phyloP scores from a whole-genome alignment of 73 alveolate species.

The Paramecium tetraurelia region DNA sequence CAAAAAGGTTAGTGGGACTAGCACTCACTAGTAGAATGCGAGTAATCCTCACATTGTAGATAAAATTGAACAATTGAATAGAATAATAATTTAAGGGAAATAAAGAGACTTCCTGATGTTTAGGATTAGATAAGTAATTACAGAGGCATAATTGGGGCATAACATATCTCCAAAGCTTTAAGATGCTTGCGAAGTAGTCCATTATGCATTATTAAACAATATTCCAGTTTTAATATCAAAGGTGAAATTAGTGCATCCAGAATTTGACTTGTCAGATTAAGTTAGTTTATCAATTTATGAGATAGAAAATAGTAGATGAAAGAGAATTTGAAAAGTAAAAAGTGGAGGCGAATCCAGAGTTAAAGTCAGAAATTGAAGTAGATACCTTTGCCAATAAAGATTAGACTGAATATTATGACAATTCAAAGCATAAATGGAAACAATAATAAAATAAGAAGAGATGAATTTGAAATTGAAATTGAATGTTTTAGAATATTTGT shows the following conservation, averaged over 20 bases:
- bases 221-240: background rate
- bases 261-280: background rate
- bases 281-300: background rate
- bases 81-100: background rate
- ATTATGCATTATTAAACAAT: background rate
- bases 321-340: background rate
- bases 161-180: background rate
- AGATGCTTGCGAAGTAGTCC: constrained; percentile 20
- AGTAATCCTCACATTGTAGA: background rate
- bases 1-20: background rate
- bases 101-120: background rate
- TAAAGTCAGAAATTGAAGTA: background rate
- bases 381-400: background rate
- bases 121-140: background rate
- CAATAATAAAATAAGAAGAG: background rate
- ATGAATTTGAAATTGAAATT: background rate
- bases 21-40: background rate
- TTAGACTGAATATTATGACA: background rate
- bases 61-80: background rate
- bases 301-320: background rate
- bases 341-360: background rate
- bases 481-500: background rate
- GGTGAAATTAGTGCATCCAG: background rate
- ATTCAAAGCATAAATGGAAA: background rate
- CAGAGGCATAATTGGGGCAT: constrained; percentile 7